phyloP scores from a whole-genome alignment of 495 filamentous ascomycete genomes.

The Bryoglossum gracile region DNA sequence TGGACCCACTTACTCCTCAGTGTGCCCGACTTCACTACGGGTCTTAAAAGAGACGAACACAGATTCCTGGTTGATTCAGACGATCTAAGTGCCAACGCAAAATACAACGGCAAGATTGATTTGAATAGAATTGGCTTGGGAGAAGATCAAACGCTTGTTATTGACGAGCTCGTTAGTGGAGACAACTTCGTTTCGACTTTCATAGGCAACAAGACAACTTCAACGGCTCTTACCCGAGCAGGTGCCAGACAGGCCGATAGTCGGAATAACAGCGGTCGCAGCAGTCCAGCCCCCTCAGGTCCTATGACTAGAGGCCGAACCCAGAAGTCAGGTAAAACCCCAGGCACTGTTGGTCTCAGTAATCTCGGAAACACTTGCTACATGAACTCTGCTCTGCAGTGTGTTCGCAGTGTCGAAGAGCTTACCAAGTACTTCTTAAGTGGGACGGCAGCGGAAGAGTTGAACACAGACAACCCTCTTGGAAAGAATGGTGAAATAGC shows the following conservation, averaged over 20 bases:
- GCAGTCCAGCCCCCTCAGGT: conserved; percentile 52
- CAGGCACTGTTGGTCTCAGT: conserved; percentile 71
- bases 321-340: conserved; percentile 53
- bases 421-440: conserved; percentile 84
- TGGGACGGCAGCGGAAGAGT: conserved; percentile 62
- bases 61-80: conserved; percentile 60
- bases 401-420: conserved; percentile 84
- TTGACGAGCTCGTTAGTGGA: conserved; percentile 67
- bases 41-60: conserved; percentile 59
- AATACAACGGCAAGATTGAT: conserved; percentile 67
- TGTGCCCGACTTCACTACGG: conserved; percentile 56
- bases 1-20: conserved; percentile 68
- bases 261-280: conserved; percentile 45
- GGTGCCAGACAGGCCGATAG: conserved; percentile 8
- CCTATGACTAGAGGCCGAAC: conserved; percentile 59
- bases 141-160: conserved; percentile 59
- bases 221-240: conserved; percentile 7
- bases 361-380: conserved; percentile 98
- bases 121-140: conserved; percentile 57
- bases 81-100: conserved; percentile 66
- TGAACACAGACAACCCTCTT: conserved; percentile 79
- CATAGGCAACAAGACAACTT: conserved; percentile 14
- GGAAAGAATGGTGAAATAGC: conserved; percentile 79
- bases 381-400: conserved; percentile 96
- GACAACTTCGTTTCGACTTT: conserved; percentile 60